Base-by-base conservation (phyloP, 306 rosid genomes). In the Vachellia pachyceras region DNA sequence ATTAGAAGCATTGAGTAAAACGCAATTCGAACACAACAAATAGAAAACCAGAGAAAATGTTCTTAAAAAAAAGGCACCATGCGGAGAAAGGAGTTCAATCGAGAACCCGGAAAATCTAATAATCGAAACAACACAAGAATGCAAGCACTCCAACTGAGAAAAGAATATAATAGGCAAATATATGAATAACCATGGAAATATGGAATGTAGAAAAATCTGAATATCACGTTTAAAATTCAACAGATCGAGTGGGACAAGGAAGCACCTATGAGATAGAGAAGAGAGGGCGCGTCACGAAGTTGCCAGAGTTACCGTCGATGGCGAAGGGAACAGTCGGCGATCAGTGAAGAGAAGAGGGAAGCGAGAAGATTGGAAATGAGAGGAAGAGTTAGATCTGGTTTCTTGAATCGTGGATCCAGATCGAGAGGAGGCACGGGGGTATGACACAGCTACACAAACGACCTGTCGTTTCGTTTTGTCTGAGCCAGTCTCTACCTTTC, bases 181-280 rank as follows among this genome's bases (percentile, higher is more conserved):
- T 0, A 14, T 45, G 17, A 77, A 63, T 17, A 46, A 40, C 33
- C 47, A 73, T 29, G 55, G 52, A 52, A 52, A n/a, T n/a, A n/a
- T 40, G 66, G 57, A 22, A n/a, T n/a, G n/a, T 55, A 12, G n/a
- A 9, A n/a, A 65, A 76, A 37, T 33, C 44, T 7, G 33, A 83
- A 78, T 69, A 77, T 82, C 85, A 60, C 25, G 35, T 18, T 46
- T 37, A 54, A 50, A 77, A 78, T n/a, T 50, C 44, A 29, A 73
- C 47, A 64, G 83, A 78, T 73, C 76, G 40, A 71, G 22, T 23
- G 71, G 13, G 46, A 13, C 13, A 39, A 23, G 74, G 42, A 54
- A 11, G 50, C 45, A 76, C 85, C 82, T 82, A 66, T 41, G 67
- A 69, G 60, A 61, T 5, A 54, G 18, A 35, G 18, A 46, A 17